Conservation (phyloP, 1,284 basidiomycete species). For the Cryptococcus sp. region DNA sequence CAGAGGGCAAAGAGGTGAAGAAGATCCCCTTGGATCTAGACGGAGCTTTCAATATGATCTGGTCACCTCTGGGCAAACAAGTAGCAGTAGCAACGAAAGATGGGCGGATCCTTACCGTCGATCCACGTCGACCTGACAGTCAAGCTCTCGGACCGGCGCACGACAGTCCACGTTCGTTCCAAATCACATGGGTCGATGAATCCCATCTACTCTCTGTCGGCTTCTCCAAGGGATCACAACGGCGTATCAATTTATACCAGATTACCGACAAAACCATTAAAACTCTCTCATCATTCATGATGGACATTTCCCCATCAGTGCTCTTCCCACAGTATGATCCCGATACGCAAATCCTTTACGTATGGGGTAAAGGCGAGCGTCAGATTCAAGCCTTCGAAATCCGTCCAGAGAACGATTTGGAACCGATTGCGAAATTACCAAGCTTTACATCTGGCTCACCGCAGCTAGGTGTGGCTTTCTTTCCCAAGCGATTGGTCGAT, state of each 20-base stretch:
- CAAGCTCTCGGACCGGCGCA: conserved; percentile 35
- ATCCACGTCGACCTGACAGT: conserved; percentile 36
- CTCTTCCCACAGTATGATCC: conserved; percentile 50
- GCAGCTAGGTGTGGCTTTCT: conserved; percentile 48
- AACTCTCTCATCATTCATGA: conserved; percentile 28
- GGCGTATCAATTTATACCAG: conserved; percentile 48
- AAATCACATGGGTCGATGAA: conserved; percentile 48
- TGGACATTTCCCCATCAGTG: conserved; percentile 51
- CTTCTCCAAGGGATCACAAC: conserved; percentile 47
- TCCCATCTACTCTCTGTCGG: conserved; percentile 47
- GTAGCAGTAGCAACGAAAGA: conserved; percentile 50
- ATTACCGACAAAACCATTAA: conserved; percentile 17
- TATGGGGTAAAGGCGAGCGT: conserved; percentile 51
- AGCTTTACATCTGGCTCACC: conserved; percentile 42
- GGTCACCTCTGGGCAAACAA: conserved; percentile 40
- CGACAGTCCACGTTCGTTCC: conserved; percentile 47
- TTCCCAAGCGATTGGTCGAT: conserved; percentile 47
- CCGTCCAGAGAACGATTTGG: conserved; percentile 19
- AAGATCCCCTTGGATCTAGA: conserved; percentile 7
- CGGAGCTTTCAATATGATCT: conserved; percentile 39
- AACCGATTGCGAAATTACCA: conserved; percentile 42
- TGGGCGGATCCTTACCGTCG: conserved; percentile 44
- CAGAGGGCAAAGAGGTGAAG: conserved; percentile 15
- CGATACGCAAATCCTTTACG: conserved; percentile 49
- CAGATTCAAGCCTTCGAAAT: conserved; percentile 49